Conservation (phyloP, 2,329 filamentous ascomycete genomes). For the Botrytis pseudocinerea region DNA sequence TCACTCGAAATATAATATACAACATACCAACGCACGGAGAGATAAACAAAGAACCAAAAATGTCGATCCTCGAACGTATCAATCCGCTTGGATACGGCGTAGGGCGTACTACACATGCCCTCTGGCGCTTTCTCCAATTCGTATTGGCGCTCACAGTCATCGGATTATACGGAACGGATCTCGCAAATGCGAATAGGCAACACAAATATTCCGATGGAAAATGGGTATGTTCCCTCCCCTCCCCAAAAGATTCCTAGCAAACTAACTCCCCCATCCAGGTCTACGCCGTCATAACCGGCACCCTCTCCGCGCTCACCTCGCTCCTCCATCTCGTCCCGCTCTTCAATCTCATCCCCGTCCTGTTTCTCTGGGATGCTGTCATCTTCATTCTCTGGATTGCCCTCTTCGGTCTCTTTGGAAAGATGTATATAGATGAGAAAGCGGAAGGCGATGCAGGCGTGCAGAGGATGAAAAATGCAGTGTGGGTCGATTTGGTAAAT, state of each 20-base stretch:
- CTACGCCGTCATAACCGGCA: conserved; percentile 71
- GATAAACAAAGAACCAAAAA: background rate
- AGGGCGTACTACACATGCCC: conserved; percentile 46
- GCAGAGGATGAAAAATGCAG: conserved; percentile 78
- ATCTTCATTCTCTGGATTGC: conserved; percentile 78
- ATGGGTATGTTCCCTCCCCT: conserved; percentile 58
- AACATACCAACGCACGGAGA: background rate
- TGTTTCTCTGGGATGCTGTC: conserved; percentile 69
- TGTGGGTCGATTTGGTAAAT: conserved; percentile 78
- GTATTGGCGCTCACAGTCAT: conserved; percentile 74
- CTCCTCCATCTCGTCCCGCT: conserved; percentile 66
- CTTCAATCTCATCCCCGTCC: conserved; percentile 52
- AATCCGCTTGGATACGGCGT: conserved; percentile 11
- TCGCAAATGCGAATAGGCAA: conserved; percentile 54
- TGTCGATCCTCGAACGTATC: conserved; percentile 12
- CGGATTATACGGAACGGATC: conserved; percentile 74
- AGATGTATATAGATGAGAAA: conserved; percentile 72
- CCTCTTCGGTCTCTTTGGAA: conserved; percentile 81
- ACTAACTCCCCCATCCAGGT: conserved; percentile 46
- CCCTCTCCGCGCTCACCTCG: conserved; percentile 63
- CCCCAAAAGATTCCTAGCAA: background rate
- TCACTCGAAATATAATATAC: background rate
- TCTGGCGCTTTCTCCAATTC: conserved; percentile 75
- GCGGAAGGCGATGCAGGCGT: conserved; percentile 63
- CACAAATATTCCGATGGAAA: conserved; percentile 59